These are phyloP conservation scores for Phialocephala sp. DNA, from an alignment of 2,329 filamentous ascomycete species.

Conservation along the genomic window DNA sequence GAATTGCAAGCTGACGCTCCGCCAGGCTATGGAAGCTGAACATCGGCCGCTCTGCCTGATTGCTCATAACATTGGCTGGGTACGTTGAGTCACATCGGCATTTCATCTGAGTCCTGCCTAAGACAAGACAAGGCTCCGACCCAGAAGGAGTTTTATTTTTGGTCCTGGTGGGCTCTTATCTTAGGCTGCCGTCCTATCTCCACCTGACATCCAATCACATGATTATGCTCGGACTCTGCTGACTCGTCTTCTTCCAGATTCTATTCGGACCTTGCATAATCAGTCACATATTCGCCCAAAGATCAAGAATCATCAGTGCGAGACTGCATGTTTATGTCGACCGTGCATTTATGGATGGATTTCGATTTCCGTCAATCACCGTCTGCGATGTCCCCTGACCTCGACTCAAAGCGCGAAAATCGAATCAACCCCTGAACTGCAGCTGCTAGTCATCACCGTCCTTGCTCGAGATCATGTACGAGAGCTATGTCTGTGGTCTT, in stretches of 20 bases:
- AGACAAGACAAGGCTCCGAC: constrained; percentile 5
- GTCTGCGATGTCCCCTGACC: constrained; percentile 2
- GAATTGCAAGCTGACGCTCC: constrained; percentile 13
- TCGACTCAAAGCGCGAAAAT: not conserved
- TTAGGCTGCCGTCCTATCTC: constrained; percentile 9
- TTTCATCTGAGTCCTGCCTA: constrained; percentile 14
- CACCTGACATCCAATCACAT: constrained; percentile 17
- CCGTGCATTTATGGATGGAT: constrained; percentile 4
- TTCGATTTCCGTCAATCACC: not conserved
- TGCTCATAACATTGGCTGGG: constrained; percentile 17
- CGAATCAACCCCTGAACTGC: not conserved
- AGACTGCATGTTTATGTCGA: constrained; percentile 10
- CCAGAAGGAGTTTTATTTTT: not conserved
- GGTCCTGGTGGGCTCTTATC: constrained; percentile 15
- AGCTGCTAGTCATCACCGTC: constrained; percentile 7
- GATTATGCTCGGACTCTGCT: constrained; percentile 9
- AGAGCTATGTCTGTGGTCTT: constrained; percentile 14
- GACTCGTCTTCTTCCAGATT: constrained; percentile 9
- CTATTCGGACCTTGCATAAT: constrained; percentile 3
- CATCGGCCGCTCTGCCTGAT: constrained; percentile 10
- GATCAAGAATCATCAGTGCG: constrained; percentile 11
- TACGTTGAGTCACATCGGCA: constrained; percentile 19
- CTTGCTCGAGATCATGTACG: constrained; percentile 28
- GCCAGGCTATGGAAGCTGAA: constrained; percentile 21
- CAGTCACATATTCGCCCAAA: not conserved